phyloP scores from a whole-genome alignment of 2,329 filamentous ascomycete genomes.

The Clarireedia hainanense region DNA sequence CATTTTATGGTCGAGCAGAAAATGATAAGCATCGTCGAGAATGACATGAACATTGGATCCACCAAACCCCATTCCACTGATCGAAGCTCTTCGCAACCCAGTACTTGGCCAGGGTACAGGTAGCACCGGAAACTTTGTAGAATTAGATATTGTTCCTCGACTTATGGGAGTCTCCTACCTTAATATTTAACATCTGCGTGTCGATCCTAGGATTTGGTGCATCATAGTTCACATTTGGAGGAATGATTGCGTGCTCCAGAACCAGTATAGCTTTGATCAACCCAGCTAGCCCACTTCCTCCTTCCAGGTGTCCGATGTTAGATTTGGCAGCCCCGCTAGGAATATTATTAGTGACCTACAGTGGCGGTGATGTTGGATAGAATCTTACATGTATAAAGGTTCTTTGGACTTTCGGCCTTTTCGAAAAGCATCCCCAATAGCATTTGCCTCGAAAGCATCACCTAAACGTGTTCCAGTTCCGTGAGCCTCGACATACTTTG shows the following conservation, averaged over 20 bases:
- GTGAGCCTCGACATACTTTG: constrained; percentile 13
- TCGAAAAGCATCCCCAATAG: constrained; percentile 4
- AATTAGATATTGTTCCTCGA: not conserved
- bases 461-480: not conserved
- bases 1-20: not conserved
- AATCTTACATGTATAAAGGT: not conserved
- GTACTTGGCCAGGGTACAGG: not conserved
- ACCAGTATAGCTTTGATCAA: constrained; percentile 34
- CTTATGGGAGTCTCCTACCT: constrained; percentile 3
- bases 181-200: not conserved
- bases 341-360: not conserved
- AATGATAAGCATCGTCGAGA: constrained; percentile 20
- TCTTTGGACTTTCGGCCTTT: constrained; percentile 5
- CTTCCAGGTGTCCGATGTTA: constrained; percentile 30
- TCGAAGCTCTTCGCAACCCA: not conserved
- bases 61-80: constrained; percentile 1
- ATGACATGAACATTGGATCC: constrained; percentile 31
- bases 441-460: not conserved
- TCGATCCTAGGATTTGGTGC: constrained; percentile 30
- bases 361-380: not conserved
- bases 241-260: constrained; percentile 33
- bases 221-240: constrained; percentile 34
- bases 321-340: constrained; percentile 27
- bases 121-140: not conserved
- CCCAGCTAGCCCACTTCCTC: constrained; percentile 29